phyloP scores from a whole-genome alignment of 2,329 filamentous ascomycete species.

The Graphilbum sp. region DNA sequence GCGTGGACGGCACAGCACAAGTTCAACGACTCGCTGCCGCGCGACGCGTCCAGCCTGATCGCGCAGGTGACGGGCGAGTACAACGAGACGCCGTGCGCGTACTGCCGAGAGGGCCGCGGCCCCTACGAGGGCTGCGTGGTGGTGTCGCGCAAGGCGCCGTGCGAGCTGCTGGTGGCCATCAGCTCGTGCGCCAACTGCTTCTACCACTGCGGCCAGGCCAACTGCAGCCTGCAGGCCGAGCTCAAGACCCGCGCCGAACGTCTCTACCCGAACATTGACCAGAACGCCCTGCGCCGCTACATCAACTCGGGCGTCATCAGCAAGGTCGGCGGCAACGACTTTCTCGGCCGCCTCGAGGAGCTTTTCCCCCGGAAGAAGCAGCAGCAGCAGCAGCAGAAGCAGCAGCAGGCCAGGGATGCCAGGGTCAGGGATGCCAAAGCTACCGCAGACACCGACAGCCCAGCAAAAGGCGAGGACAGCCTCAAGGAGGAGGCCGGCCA shows the following conservation, averaged over 20 bases:
- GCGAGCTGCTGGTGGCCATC: constrained; percentile 6
- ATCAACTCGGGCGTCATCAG: background rate
- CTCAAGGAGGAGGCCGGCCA: no score
- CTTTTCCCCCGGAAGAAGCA: no score
- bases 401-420: no score
- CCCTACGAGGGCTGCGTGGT: constrained; percentile 16
- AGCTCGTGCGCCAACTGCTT: constrained; percentile 14
- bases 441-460: no score
- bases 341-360: background rate
- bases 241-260: constrained; percentile 4
- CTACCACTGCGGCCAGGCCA: constrained; percentile 12
- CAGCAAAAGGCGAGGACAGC: no score
- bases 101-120: constrained; percentile 12
- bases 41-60: constrained; percentile 15
- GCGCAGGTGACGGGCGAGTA: constrained; percentile 17
- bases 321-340: background rate
- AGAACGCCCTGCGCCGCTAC: background rate
- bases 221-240: constrained; percentile 9
- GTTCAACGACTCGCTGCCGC: constrained; percentile 10
- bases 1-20: constrained; percentile 8
- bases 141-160: constrained; percentile 5
- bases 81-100: constrained; percentile 11
- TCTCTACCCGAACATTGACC: constrained; percentile 6
- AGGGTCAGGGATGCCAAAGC: no score
- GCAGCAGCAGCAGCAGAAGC: no score